Evolutionary conservation across 2,329 filamentous ascomycete genomes (phyloP), one percentile per base, ranked within the genome.

Genomic region (Cryphonectria parasitica): DNA sequence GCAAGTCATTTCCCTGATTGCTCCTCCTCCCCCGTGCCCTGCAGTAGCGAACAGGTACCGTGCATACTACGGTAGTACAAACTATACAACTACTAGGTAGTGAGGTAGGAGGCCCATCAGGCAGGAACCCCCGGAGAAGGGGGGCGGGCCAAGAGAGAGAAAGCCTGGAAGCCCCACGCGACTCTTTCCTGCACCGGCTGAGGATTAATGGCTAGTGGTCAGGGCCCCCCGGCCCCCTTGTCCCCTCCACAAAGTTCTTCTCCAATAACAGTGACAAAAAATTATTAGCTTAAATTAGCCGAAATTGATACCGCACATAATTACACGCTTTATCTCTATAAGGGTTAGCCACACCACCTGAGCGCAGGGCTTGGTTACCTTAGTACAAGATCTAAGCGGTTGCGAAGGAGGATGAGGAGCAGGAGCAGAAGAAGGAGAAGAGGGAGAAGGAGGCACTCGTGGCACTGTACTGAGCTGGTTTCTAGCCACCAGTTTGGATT

Each of bases 261-360:
- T 4, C 66, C 58, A 68, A 68, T 68, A 3, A 52, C 58, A 52
- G 66, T 11, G 11, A 36, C 13, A 36, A 4, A 68, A 52, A 25
- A 52, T 63, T 36, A 66, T 64, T 71, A 69, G 68, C 67, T 68
- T 62, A 66, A 62, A 39, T 71, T 72, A 70, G 69, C 62, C 71
- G 71, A 72, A 63, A 72, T 72, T 61, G 66, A 71, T 62, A 63
- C 67, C 66, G 61, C 34, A 60, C 56, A 52, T 34, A 34, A 66
- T 68, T 62, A 45, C 68, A 68, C 56, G 36, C 64, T 45, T 43
- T 19, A 6, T 11, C 25, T 6, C 45, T 25, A 4, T 22, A 19
- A 6, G 31, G 25, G 7, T 49, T 43, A 54, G 45, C 45, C 28
- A 19, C 19, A 25, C 49, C 34, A 28, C 7, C 8, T 36, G 31